Conservation (phyloP, 2,329 filamentous ascomycete species). For the Chrysoporthe puriensis region DNA sequence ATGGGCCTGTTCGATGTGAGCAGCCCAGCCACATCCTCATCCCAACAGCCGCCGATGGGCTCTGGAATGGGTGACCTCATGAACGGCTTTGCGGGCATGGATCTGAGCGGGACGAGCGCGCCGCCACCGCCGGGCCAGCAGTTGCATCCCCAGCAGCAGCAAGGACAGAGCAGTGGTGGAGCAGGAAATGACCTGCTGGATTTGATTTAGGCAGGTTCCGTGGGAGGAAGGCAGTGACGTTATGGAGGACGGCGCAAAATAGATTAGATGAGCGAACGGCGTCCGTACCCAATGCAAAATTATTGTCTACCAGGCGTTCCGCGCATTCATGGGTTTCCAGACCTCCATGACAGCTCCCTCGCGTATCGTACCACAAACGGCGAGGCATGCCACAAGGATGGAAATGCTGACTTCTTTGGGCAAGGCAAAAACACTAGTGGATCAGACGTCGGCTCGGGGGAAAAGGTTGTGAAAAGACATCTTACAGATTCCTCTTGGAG, state of each 20-base stretch:
- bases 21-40: constrained; percentile 48
- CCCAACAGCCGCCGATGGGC: constrained; percentile 33
- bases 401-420: too few species aligned
- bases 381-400: too few species aligned
- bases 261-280: constrained; percentile 19
- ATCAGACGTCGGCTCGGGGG: too few species aligned
- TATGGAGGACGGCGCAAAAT: constrained; percentile 8
- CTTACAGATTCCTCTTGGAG: too few species aligned
- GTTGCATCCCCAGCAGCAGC: constrained; percentile 48
- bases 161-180: constrained; percentile 47
- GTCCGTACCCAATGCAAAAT: constrained; percentile 13
- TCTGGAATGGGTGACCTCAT: constrained; percentile 79
- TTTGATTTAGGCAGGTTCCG: constrained; percentile 49
- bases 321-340: neutral
- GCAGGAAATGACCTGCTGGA: constrained; percentile 64
- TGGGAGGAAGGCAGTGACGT: neutral
- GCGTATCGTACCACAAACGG: too few species aligned
- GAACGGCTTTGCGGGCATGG: constrained; percentile 83
- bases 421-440: too few species aligned
- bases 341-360: neutral
- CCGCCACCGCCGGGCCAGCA: constrained; percentile 68
- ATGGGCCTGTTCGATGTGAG: constrained; percentile 69
- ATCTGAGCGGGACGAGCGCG: constrained; percentile 68
- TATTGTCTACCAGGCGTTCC: neutral
- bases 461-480: too few species aligned